Base-by-base conservation (phyloP, 352 stramenopile genomes). In the Peronospora destructor region DNA sequence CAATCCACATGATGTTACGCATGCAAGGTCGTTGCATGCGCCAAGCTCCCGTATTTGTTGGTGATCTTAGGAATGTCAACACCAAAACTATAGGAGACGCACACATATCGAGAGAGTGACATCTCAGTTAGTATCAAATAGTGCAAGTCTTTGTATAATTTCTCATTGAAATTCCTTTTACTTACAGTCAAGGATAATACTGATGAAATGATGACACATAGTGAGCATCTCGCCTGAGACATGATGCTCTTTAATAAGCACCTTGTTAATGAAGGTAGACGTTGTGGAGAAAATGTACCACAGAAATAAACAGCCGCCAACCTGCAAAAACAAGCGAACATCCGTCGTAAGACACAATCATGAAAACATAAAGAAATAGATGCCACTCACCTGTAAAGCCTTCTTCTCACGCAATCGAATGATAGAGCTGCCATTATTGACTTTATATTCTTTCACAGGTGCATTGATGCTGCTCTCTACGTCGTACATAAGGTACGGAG, bases 231-330 rank as follows among this genome's bases (percentile, higher is more conserved):
- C 80, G 25, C 77, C 80, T 40, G 80, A 89, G 16, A 93, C 66
- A 41, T 88, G 79, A 50, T 93, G 68, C 65, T 93, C 71, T 59
- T 93, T 93, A 65, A 93, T 90, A 42, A 93, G 51, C 30, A 85
- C 65, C 39, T 89, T 91, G 62, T 93, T 93, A 16, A 76, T 91
- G 60, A 93, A 93, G 14, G 82, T 93, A 39, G 79, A 61, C 4
- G 60, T 61, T 9, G 77, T 80, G 47, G 82, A 91, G 64, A 93
- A 93, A 47, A 82, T 68, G 47, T 93, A 91, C 82, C 82, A 93
- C 30, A 83, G 61, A 38, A 65, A 35, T 38, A 93, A 43, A 39
- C 46, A 42, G 40, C 53, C 53, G 16, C 58, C 59, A 17, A 75
- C 66, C 66, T 75, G 17, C 34, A 19, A 12, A 39, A 5, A 39